Base-by-base conservation (phyloP, 2,329 filamentous ascomycete species). In the Scytalidium lignicola region DNA sequence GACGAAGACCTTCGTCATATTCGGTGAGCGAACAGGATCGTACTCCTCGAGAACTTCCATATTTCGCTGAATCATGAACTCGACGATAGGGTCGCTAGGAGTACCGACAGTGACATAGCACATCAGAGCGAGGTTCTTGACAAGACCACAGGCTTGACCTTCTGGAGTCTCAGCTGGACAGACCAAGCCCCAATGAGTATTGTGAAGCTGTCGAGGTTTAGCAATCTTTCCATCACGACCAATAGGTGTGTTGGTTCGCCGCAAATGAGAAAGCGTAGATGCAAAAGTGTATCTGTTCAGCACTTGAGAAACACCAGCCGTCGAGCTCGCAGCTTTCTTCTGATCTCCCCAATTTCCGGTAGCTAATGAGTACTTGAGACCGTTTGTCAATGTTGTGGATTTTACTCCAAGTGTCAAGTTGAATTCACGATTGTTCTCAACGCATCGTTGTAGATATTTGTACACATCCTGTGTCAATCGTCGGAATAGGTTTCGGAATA, bases 311-410 rank as follows among this genome's bases (percentile, higher is more conserved):
- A 99, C 93, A 77, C 93, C 95, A 43, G 93, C 93, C 56, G 95
- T 97, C 1, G 91, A 89, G 59, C 86, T 92, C 61, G 88, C 88
- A 18, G 93, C 91, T 75, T 97, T 99, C 79, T 97, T 99, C 74
- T 99, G 93, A 58, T 99, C 93, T 64, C 93, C 95, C 95, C 93
- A 99, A 71, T 99, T 99, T 58, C 93, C 93, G 13, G 93, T 99
- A 21, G 93, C 92, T 54, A 99, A 76, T 46, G 93, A 96, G 70
- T 99, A 99, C 66, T 96, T 96, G 57, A 99, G 73, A 44, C 92
- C 93, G 64, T 93, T 95, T 18, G 91, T 95, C 58, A 99, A 78
- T 18, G 93, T 96, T 54, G 84, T 86, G 19, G 87, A 85, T 73
- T 96, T 97, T 63, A 97, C 86, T 58, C 90, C 93, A 51, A 96